Conservation (phyloP, 495 filamentous ascomycete species). For the Sordaria brevicollis region DNA sequence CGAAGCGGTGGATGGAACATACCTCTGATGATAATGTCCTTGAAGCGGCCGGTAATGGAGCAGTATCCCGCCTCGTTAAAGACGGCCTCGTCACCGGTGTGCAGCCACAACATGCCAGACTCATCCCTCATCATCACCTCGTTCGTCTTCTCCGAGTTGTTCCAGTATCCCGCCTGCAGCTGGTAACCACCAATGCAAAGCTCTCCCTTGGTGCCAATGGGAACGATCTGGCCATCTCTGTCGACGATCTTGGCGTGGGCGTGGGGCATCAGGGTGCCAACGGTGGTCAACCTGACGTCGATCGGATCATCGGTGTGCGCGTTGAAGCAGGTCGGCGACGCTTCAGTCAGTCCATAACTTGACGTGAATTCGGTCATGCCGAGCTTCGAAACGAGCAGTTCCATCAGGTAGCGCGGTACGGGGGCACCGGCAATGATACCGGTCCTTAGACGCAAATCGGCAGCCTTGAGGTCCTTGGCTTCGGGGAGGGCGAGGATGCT, state of each 20-base stretch:
- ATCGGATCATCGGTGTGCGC: constrained; percentile 56
- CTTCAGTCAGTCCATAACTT: constrained; percentile 64
- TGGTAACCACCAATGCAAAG: constrained; percentile 61
- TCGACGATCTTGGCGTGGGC: constrained; percentile 59
- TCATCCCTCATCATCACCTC: constrained; percentile 51
- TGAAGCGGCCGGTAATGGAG: constrained; percentile 53
- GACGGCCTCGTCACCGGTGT: constrained; percentile 60
- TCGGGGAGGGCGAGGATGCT: constrained; percentile 46
- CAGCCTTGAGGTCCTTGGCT: constrained; percentile 31
- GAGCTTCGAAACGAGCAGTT: constrained; percentile 45
- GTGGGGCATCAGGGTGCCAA: constrained; percentile 58
- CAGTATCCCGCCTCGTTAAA: constrained; percentile 56
- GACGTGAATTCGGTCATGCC: constrained; percentile 61
- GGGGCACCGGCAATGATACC: constrained; percentile 62
- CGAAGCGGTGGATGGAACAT: neutral
- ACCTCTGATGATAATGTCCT: constrained; percentile 56
- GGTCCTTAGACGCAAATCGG: constrained; percentile 46
- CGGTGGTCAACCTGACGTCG: constrained; percentile 47
- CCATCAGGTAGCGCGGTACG: constrained; percentile 55
- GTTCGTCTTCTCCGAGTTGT: constrained; percentile 56
- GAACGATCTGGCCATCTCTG: constrained; percentile 45
- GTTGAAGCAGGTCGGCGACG: constrained; percentile 62
- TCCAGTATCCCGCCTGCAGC: constrained; percentile 60
- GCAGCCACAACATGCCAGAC: constrained; percentile 51
- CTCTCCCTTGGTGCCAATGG: constrained; percentile 50